Base-by-base conservation (phyloP, 164 flowering plant genomes). In the Sedum album region DNA sequence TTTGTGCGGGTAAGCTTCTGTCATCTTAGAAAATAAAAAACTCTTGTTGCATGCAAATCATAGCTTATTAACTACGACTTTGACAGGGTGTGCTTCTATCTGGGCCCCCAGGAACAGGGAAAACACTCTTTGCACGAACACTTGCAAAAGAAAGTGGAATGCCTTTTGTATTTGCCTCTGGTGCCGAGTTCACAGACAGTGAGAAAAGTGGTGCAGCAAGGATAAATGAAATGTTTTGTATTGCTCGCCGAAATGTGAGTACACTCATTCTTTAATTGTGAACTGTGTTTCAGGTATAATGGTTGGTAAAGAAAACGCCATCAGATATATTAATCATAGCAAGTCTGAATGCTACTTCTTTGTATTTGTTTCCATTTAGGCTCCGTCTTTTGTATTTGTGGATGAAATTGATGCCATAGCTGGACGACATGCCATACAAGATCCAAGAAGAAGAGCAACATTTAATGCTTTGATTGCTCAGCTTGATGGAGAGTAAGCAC, bases 371-470 rank as follows among this genome's bases (percentile, higher is more conserved):
- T 23, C 66, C 21, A 67, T 73, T 69, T 83, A 94, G 99, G 99
- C 99, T 67, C 97, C 99, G 69, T 76, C 87, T 30, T 94, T 94
- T 82, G 81, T 94, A 57, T 94, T 94, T 84, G 80, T 94, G 66
- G 99, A 94, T 84, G 99, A 94, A 82, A 88, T 94, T 70, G 99
- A 94, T 86, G 99, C 99, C 62, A 90, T 94, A 76, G 99, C 96
- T 77, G 99, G 97, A 74, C 85, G 90, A 69, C 89, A 90, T 82
- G 90, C 97, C 31, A 85, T 79, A 71, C 86, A 82, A 68, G 97
- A 94, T 84, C 95, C 92, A 33, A 78, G 89, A 30, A 85, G 95
- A 74, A 80, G 80, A 51, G 87, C 89, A 53, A 90, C 96, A 57
- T 91, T 90, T 80, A 85, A 90, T 65, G 96, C 99, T 63, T 74